Conservation (phyloP, 768 basidiomycete genomes). For the Leucocoprinus sp. region DNA sequence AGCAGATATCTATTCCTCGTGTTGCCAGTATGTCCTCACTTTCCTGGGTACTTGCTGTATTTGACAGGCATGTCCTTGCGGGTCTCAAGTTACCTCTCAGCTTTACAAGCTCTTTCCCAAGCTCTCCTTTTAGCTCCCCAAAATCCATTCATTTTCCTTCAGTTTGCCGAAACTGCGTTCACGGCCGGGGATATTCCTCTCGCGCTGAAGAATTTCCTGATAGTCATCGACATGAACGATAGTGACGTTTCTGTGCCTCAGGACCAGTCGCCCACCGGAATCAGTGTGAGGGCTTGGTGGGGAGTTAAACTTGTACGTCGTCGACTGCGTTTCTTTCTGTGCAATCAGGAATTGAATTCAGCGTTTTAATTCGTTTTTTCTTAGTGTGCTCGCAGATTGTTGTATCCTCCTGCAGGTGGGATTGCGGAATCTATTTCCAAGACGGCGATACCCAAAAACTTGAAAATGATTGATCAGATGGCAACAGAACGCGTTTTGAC, state of each 20-base stretch:
- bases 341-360: not conserved
- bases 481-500: slow-evolving; percentile 64
- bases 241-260: slow-evolving; percentile 35
- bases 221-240: slow-evolving; percentile 73
- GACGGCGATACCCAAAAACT: slow-evolving; percentile 46
- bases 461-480: slow-evolving; percentile 57
- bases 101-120: slow-evolving; percentile 74
- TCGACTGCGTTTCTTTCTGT: not conserved
- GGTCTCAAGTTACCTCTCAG: slow-evolving; percentile 51
- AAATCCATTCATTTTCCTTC: slow-evolving; percentile 78
- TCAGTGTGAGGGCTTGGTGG: slow-evolving; percentile 71
- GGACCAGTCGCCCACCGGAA: slow-evolving; percentile 40
- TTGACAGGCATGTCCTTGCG: not conserved
- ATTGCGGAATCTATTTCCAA: slow-evolving; percentile 44
- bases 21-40: slow-evolving; percentile 53
- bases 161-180: slow-evolving; percentile 83
- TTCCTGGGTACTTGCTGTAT: not conserved
- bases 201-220: slow-evolving; percentile 72
- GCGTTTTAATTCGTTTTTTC: not conserved
- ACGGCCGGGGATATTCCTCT: slow-evolving; percentile 68
- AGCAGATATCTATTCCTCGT: slow-evolving; percentile 67
- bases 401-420: slow-evolving; percentile 26
- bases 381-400: slow-evolving; percentile 55
- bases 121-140: slow-evolving; percentile 77
- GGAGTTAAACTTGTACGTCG: slow-evolving; percentile 75